A percentile compares a stretch with the other conserved stretches of the same genome.
These are phyloP conservation scores for Aspergillus udagawae DNA, from an alignment of 2,329 filamentous ascomycete species.

Conservation along the genomic window DNA sequence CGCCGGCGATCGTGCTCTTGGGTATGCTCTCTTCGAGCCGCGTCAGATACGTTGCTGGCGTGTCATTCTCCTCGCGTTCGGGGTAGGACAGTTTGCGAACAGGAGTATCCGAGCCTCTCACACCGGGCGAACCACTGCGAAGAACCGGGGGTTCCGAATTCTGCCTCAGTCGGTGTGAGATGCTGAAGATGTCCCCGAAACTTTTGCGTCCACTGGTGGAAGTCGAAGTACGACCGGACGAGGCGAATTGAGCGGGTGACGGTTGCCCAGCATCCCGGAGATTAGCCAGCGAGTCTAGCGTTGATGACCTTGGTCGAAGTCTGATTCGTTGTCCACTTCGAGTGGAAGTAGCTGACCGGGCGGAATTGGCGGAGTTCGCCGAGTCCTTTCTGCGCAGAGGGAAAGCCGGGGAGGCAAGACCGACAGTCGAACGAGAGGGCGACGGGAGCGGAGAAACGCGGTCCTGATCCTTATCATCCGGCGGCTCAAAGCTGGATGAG, in stretches of 20 bases:
- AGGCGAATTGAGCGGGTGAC: conserved; percentile 57
- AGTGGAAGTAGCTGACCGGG: conserved; percentile 51
- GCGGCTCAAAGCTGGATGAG: conserved; percentile 19
- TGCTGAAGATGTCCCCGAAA: conserved; percentile 80
- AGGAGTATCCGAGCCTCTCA: conserved; percentile 63
- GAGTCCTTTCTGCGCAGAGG: conserved; percentile 58
- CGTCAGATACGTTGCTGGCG: conserved; percentile 81
- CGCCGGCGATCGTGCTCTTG: conserved; percentile 76
- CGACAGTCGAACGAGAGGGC: conserved; percentile 51
- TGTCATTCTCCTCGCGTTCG: conserved; percentile 79
- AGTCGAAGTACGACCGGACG: conserved; percentile 66
- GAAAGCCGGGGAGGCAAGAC: conserved; percentile 44
- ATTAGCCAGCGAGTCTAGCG: conserved; percentile 75
- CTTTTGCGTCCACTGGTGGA: conserved; percentile 85
- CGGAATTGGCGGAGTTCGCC: conserved; percentile 63
- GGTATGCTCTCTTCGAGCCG: conserved; percentile 77
- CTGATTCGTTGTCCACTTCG: conserved; percentile 51
- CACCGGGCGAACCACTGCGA: conserved; percentile 59
- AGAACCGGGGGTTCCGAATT: conserved; percentile 68
- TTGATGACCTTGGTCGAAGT: conserved; percentile 77
- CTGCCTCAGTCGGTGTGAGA: conserved; percentile 72
- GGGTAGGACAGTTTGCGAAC: conserved; percentile 68
- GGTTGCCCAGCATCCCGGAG: conserved; percentile 68
- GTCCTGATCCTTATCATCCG: conserved; percentile 27
- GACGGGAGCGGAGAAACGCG: conserved; percentile 43